A percentile compares a stretch with the other conserved stretches of the same genome.
Evolutionary conservation across 164 flowering plant species (phyloP).

Genomic region (Houttuynia cordata): DNA sequence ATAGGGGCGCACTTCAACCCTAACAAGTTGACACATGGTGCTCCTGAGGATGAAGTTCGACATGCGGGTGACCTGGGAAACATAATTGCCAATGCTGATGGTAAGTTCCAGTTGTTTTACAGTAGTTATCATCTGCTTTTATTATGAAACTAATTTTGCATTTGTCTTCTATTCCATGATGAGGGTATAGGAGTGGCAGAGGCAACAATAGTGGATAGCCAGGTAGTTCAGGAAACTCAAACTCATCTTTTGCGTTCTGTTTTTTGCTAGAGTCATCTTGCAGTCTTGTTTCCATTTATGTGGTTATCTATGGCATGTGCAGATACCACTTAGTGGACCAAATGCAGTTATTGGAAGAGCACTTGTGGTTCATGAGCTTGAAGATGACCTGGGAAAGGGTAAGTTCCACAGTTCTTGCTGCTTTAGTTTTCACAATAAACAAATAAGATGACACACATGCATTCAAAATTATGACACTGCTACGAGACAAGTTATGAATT

Average conservation of each 20-base stretch:
- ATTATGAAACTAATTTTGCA: not conserved
- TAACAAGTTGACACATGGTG: conserved; percentile 75
- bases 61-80: conserved; percentile 99
- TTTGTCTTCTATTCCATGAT: not conserved
- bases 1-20: conserved; percentile 88
- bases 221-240: conserved; percentile 31
- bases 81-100: conserved; percentile 87
- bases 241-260: not conserved
- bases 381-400: conserved; percentile 99
- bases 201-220: conserved; percentile 73
- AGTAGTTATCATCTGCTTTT: not conserved
- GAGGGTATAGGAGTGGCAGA: conserved; percentile 73
- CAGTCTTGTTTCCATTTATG: not conserved
- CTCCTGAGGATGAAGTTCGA: conserved; percentile 82
- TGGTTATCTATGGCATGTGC: conserved; percentile 12
- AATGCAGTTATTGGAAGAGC: conserved; percentile 86
- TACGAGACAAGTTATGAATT: no score
- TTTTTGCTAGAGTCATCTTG: not conserved
- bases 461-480: no score
- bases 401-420: conserved; percentile 1
- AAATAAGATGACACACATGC: no score
- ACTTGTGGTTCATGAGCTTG: conserved; percentile 88
- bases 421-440: no score
- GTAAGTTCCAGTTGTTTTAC: conserved; percentile 21
- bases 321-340: conserved; percentile 83